Evolutionary conservation across 495 filamentous ascomycete species (phyloP).

Genomic region (Talaromyces trachyspermus): DNA sequence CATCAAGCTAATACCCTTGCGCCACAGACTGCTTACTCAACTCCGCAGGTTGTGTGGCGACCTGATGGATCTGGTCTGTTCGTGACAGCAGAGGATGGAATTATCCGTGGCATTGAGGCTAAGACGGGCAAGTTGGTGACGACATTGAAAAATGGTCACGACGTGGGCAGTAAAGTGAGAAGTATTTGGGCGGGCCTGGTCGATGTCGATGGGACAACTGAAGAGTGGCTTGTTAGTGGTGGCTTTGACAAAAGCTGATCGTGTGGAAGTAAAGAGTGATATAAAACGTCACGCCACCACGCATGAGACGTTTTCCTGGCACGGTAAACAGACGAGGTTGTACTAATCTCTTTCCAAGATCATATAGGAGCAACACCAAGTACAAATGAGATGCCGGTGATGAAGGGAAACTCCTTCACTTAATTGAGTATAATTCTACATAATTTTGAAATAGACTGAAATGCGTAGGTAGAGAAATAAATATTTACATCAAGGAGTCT

Average conservation of each 20-base stretch:
- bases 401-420: background rate
- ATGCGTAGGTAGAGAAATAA: background rate
- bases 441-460: conserved; percentile 9
- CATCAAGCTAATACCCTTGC: conserved; percentile 54
- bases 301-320: no score
- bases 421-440: conserved; percentile 9
- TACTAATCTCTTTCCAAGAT: no score
- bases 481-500: conserved; percentile 10
- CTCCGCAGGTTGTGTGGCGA: conserved; percentile 57
- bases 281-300: no score
- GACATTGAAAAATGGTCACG: conserved; percentile 47
- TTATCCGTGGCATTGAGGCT: conserved; percentile 55
- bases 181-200: conserved; percentile 57
- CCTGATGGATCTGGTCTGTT: conserved; percentile 58
- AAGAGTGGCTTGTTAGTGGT: conserved; percentile 59
- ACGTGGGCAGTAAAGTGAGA: conserved; percentile 54
- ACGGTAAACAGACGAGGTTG: no score
- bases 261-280: conserved; percentile 41
- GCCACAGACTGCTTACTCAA: conserved; percentile 62
- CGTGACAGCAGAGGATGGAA: conserved; percentile 65
- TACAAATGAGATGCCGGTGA: conserved; percentile 9
- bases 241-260: conserved; percentile 61
- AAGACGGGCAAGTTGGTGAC: conserved; percentile 51
- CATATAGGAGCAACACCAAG: background rate
- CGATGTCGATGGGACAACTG: conserved; percentile 18